Evolutionary conservation across 2,329 filamentous ascomycete genomes (phyloP).

Genomic region (Berkeleyomyces basicola): DNA sequence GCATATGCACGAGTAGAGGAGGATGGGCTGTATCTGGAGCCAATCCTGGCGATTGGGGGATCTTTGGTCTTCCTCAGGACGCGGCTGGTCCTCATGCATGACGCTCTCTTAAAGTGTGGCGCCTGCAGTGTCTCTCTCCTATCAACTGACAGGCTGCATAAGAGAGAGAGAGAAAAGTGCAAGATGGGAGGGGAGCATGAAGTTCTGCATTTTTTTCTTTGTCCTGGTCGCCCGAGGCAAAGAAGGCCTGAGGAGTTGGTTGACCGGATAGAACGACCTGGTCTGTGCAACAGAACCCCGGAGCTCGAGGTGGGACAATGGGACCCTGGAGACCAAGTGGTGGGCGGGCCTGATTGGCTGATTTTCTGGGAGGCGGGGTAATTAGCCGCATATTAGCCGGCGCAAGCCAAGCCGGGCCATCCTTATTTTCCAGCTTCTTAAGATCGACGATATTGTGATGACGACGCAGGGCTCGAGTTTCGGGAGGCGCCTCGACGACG

Average conservation of each 20-base stretch:
- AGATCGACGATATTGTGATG: not conserved
- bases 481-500: not conserved
- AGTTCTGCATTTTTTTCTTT: not conserved
- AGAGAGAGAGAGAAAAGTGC: not conserved
- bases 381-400: not conserved
- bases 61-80: not conserved
- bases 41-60: not conserved
- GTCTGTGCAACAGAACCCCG: not conserved
- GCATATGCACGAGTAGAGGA: not conserved
- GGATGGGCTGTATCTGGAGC: not conserved
- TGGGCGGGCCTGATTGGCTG: too few relatives aligned
- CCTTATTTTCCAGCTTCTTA: not conserved
- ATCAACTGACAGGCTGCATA: not conserved
- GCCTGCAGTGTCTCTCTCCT: not conserved
- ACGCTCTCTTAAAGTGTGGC: not conserved
- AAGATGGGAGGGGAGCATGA: not conserved
- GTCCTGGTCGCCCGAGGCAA: not conserved
- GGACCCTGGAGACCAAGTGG: not conserved
- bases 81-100: too few relatives aligned
- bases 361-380: too few relatives aligned
- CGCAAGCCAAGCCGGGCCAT: too few relatives aligned
- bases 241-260: not conserved
- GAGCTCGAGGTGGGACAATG: not conserved
- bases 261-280: not conserved
- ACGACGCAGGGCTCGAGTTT: not conserved